Percentiles rank a stretch among this genome's conserved stretches.
phyloP scores from a whole-genome alignment of 805 yeast genomes.

The Wickerhamomyces chaumierensis region DNA sequence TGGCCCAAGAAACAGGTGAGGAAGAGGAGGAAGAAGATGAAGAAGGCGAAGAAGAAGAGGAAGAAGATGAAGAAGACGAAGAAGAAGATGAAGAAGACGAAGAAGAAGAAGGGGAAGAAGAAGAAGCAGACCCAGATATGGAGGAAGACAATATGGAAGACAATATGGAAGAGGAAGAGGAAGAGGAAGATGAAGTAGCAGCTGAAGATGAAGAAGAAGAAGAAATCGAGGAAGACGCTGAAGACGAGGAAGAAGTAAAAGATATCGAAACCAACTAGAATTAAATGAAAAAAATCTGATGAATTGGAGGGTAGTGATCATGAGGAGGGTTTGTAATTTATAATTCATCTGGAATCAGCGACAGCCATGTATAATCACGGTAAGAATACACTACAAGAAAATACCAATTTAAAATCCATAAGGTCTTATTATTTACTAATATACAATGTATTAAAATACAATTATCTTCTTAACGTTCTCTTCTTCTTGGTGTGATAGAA shows the following conservation, averaged over 20 bases:
- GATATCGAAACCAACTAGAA: too few relatives aligned
- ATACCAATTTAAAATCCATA: too few relatives aligned
- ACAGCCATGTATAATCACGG: too few relatives aligned
- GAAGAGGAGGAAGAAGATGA: too few relatives aligned
- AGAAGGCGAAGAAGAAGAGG: not conserved
- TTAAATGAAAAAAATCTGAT: too few relatives aligned
- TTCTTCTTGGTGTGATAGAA: slow-evolving; percentile 57
- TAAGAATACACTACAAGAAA: too few relatives aligned
- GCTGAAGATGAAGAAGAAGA: not conserved
- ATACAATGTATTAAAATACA: not conserved
- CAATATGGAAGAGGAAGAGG: too few relatives aligned
- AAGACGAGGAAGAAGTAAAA: not conserved
- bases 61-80: not conserved
- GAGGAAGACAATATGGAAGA: not conserved
- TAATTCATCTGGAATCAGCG: too few relatives aligned
- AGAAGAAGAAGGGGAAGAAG: not conserved
- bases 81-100: not conserved
- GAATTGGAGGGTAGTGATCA: too few relatives aligned
- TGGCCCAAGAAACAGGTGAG: too few relatives aligned
- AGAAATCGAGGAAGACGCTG: not conserved
- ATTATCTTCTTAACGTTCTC: slow-evolving; percentile 3
- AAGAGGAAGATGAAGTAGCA: not conserved
- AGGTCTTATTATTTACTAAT: too few relatives aligned
- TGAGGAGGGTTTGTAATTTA: too few relatives aligned
- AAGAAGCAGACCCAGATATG: not conserved